Evolutionary conservation across 78 protist species (phyloP).

Genomic region (Dictyostelium brefeldianum): DNA sequence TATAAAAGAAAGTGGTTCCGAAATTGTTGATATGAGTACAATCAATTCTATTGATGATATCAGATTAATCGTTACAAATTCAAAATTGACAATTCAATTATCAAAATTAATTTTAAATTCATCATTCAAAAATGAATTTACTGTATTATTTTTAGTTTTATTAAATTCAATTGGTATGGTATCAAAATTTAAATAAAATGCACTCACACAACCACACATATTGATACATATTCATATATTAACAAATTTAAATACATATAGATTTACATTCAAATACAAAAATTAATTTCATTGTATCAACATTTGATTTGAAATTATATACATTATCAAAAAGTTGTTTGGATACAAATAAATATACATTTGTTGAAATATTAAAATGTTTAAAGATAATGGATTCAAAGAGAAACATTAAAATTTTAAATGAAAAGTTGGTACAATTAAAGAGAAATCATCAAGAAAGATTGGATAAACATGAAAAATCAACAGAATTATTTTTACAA

Average conservation of each 20-base stretch:
- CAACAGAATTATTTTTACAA: not conserved
- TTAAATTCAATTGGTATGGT: slow-evolving; percentile 59
- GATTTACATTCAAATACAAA: slow-evolving; percentile 63
- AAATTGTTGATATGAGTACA: not conserved
- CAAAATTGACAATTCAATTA: slow-evolving; percentile 22
- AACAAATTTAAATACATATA: not conserved
- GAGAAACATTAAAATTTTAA: slow-evolving; percentile 19
- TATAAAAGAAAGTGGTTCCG: not conserved
- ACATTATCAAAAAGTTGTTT: slow-evolving; percentile 5
- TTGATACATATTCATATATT: too few relatives aligned
- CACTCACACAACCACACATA: too few relatives aligned
- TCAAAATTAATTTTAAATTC: slow-evolving; percentile 37
- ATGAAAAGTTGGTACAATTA: not conserved
- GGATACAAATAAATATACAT: slow-evolving; percentile 47
- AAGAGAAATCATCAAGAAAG: not conserved
- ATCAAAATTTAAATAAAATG: not conserved
- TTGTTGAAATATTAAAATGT: slow-evolving; percentile 70
- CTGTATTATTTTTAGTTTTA: slow-evolving; percentile 33
- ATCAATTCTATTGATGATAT: slow-evolving; percentile 51
- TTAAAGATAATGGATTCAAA: slow-evolving; percentile 78
- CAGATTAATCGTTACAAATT: not conserved
- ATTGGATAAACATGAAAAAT: not conserved
- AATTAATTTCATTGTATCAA: slow-evolving; percentile 8
- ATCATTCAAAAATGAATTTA: slow-evolving; percentile 41
- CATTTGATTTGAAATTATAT: slow-evolving; percentile 42